These are phyloP conservation scores for Starmerella ratchasimensis DNA, from an alignment of 805 yeast genomes.

Conservation along the genomic window DNA sequence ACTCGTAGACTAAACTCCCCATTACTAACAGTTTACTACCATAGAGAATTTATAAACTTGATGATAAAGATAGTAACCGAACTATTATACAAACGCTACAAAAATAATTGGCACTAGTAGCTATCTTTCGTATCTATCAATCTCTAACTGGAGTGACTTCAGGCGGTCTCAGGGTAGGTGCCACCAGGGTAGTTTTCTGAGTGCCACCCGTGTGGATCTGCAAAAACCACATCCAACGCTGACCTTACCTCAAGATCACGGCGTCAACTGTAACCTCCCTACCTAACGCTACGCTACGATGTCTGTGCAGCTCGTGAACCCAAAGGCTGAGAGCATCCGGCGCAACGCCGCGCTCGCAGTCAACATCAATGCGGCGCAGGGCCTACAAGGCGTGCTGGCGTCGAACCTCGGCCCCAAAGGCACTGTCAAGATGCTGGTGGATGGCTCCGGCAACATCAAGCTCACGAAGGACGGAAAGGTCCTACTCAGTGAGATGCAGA, in stretches of 20 bases:
- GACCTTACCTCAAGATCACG: neutral
- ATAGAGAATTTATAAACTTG: too few relatives aligned
- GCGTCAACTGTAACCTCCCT: neutral
- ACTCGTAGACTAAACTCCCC: too few relatives aligned
- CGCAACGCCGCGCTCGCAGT: conserved; percentile 92
- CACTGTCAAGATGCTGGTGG: conserved; percentile 88
- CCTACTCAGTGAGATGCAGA: conserved; percentile 87
- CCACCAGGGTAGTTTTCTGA: too few relatives aligned
- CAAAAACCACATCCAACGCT: neutral
- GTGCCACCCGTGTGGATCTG: neutral
- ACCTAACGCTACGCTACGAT: conserved; percentile 9
- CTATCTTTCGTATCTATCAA: too few relatives aligned
- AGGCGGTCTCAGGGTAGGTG: too few relatives aligned
- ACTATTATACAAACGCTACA: too few relatives aligned
- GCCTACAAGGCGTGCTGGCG: conserved; percentile 81
- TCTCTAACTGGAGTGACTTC: too few relatives aligned
- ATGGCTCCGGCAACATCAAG: conserved; percentile 90
- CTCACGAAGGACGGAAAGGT: conserved; percentile 96
- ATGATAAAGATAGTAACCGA: too few relatives aligned
- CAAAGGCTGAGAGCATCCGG: conserved; percentile 94
- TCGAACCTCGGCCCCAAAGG: conserved; percentile 95
- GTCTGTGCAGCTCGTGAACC: conserved; percentile 70
- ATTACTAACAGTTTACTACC: too few relatives aligned
- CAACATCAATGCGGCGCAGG: conserved; percentile 91
- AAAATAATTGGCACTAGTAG: too few relatives aligned